Conservation (phyloP, 345 rosid genomes). For the Acer saccharum region DNA sequence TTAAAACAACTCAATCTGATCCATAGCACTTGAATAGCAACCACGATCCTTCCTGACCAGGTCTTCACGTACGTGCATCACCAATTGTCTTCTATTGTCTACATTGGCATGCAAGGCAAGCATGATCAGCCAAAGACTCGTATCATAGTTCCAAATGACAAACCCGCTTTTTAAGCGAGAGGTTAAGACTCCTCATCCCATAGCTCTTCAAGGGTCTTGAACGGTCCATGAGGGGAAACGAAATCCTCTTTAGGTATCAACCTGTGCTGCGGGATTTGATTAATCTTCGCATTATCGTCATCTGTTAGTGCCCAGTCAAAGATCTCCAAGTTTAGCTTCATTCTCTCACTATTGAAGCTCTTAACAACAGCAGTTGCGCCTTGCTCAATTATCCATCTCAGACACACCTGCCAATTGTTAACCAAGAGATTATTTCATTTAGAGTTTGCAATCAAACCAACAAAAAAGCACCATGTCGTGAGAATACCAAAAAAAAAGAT, state of each 20-base stretch:
- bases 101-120: no score
- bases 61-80: no score
- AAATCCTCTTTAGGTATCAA: background rate
- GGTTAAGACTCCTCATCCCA: slow-evolving; percentile 20
- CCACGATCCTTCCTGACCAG: no score
- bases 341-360: slow-evolving; percentile 19
- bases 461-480: background rate
- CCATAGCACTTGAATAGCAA: no score
- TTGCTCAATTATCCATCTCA: slow-evolving; percentile 24
- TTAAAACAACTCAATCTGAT: no score
- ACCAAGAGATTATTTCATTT: background rate
- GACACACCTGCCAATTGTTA: slow-evolving; percentile 17
- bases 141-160: background rate
- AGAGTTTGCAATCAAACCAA: background rate
- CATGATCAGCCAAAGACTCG: no score
- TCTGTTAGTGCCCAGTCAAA: slow-evolving; percentile 17
- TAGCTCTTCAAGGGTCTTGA: slow-evolving; percentile 11
- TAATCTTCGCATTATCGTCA: slow-evolving; percentile 13
- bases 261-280: background rate
- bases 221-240: slow-evolving; percentile 12
- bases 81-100: no score
- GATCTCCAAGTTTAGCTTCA: slow-evolving; percentile 16
- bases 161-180: background rate
- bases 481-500: background rate
- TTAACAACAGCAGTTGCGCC: slow-evolving; percentile 13